These are phyloP conservation scores for Phytopythium cucurbitacearum DNA, from an alignment of 352 stramenopile species.

Conservation along the genomic window DNA sequence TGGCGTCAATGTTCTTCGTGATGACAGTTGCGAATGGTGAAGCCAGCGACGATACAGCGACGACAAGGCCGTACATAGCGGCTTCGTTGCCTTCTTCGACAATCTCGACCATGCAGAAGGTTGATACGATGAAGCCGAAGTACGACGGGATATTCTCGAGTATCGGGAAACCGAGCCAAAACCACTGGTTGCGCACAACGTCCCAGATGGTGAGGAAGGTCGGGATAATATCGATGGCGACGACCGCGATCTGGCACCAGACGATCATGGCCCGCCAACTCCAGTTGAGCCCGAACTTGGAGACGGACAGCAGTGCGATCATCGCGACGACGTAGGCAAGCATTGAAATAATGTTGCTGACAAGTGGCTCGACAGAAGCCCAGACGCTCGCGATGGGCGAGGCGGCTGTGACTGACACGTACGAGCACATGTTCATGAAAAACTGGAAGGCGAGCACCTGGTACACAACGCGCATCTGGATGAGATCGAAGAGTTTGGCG, in stretches of 20 bases:
- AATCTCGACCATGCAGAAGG: constrained; percentile 49
- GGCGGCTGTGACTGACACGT: constrained; percentile 43
- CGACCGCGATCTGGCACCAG: constrained; percentile 31
- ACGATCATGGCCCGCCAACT: constrained; percentile 45
- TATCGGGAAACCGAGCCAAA: constrained; percentile 55
- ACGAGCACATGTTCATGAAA: constrained; percentile 36
- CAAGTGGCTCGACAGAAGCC: constrained; percentile 55
- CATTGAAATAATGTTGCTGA: constrained; percentile 44
- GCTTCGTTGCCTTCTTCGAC: constrained; percentile 42
- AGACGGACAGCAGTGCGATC: constrained; percentile 31
- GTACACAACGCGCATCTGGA: constrained; percentile 47
- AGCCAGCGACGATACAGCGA: constrained; percentile 33
- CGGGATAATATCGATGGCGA: constrained; percentile 37
- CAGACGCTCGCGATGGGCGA: constrained; percentile 44
- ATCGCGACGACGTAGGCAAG: constrained; percentile 33
- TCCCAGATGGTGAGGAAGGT: constrained; percentile 66
- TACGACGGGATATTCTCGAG: constrained; percentile 42
- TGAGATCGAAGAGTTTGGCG: constrained; percentile 33
- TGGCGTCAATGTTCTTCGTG: constrained; percentile 47
- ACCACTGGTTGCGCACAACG: constrained; percentile 61
- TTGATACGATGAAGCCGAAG: constrained; percentile 37
- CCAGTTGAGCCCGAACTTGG: constrained; percentile 45
- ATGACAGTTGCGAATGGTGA: constrained; percentile 46
- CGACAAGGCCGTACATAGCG: constrained; percentile 37
- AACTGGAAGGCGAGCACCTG: constrained; percentile 52